These are phyloP conservation scores for Pachyrhizus erosus DNA, from an alignment of 306 rosid species.

Conservation along the genomic window DNA sequence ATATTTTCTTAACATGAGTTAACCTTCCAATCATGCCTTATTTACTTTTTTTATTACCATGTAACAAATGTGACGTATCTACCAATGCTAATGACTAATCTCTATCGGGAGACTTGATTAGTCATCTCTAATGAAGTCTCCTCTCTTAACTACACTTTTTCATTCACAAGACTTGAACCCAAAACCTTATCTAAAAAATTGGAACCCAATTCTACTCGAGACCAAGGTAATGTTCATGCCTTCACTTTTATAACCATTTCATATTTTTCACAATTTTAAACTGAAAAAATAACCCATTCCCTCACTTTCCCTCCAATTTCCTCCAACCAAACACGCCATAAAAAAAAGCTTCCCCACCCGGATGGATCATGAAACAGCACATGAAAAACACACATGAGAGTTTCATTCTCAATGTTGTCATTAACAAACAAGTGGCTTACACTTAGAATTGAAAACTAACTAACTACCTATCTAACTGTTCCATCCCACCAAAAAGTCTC, in stretches of 20 bases:
- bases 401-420: background rate
- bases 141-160: background rate
- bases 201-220: background rate
- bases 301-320: slow-evolving; percentile 5
- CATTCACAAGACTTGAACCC: background rate
- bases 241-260: background rate
- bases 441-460: background rate
- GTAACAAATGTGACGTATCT: background rate
- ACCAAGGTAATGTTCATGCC: background rate
- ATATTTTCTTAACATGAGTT: background rate
- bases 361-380: background rate
- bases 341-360: background rate
- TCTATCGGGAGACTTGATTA: background rate
- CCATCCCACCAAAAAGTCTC: background rate
- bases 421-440: background rate
- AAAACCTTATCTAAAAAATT: background rate
- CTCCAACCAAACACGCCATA: background rate
- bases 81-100: background rate
- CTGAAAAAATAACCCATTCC: background rate
- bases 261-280: background rate
- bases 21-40: slow-evolving; percentile 5
- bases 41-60: background rate
- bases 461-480: background rate
- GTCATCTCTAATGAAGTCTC: background rate
- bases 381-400: background rate